Evolutionary conservation across 1,284 basidiomycete species (phyloP), one percentile per base, ranked within the genome.

Genomic region (Fomitopsis betulina): DNA sequence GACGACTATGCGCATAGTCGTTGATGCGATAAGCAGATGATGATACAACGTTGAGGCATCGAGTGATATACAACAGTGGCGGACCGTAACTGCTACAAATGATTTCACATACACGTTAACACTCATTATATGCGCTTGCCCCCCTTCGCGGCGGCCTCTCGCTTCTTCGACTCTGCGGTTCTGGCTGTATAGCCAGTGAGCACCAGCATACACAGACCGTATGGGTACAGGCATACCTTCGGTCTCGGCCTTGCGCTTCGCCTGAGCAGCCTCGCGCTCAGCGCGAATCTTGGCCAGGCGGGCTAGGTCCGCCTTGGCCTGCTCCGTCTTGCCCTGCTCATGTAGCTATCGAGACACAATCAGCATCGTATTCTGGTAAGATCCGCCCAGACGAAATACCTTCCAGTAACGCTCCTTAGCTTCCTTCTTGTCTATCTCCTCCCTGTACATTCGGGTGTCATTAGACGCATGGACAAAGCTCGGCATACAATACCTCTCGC

Each of bases 351-450:
- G 38, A 37, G 1, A 15, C 53, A 33, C 10, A 54, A 15, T 51
- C 17, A 15, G 47, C 39, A 53, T 38, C n/a, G 37, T 21, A 2
- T 4, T 5, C 13, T 23, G 4, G 12, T 17, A 15, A 23, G 17
- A 15, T 19, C 9, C 30, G 27, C 50, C 27, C 8, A 43, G 27
- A n/a, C 37, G 35, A 7, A 19, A 37, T 58, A 84, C 89, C 85
- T 94, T 88, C 91, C 89, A 84, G 72, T 94, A 95, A 35, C 82
- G 78, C 43, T 94, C 92, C 67, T 90, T 83, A 0, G 93, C 92
- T 6, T 93, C 92, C 68, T 91, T 84, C 77, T 93, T 94, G 73
- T 95, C 93, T 67, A 93, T 93, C 66, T 85, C 85, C 69, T 96
- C 94, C 63, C 94, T 95, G 64, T 25, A 56, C 39, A 39, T n/a